Conservation (phyloP, 352 stramenopile species). For the Pythium graminicola region DNA sequence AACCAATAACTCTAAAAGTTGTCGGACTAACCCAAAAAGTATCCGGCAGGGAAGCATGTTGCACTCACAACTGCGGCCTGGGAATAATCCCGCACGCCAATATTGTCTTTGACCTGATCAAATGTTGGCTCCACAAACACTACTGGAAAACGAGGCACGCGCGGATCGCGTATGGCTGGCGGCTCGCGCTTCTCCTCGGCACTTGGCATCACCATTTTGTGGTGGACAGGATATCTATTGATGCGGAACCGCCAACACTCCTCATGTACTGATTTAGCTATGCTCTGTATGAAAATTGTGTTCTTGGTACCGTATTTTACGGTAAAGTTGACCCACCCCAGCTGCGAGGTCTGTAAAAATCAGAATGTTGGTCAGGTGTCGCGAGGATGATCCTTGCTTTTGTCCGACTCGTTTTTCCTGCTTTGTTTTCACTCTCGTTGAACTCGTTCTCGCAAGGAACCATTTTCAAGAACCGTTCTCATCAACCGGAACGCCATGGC, state of each 20-base stretch:
- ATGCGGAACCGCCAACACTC: slow-evolving; percentile 1
- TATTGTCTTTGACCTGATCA: slow-evolving; percentile 50
- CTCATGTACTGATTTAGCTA: slow-evolving; percentile 2
- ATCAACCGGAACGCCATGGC: neutral
- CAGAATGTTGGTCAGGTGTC: slow-evolving; percentile 22
- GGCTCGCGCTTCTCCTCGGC: slow-evolving; percentile 29
- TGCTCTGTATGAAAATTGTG: too few relatives aligned
- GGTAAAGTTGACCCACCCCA: neutral
- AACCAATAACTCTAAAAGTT: too few relatives aligned
- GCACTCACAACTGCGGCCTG: slow-evolving; percentile 38
- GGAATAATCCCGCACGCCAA: slow-evolving; percentile 39
- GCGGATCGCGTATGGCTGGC: slow-evolving; percentile 49
- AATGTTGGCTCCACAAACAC: slow-evolving; percentile 55
- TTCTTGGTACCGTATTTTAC: slow-evolving; percentile 1
- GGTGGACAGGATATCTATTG: neutral
- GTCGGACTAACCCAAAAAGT: slow-evolving; percentile 61
- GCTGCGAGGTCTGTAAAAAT: slow-evolving; percentile 6
- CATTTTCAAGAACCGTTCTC: slow-evolving; percentile 1
- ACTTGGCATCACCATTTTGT: slow-evolving; percentile 16
- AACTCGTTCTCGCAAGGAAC: slow-evolving; percentile 1
- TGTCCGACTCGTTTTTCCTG: slow-evolving; percentile 10
- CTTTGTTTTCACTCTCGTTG: slow-evolving; percentile 14
- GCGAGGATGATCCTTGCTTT: slow-evolving; percentile 21
- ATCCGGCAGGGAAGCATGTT: slow-evolving; percentile 59
- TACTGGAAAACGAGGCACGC: slow-evolving; percentile 58